A percentile compares a stretch with the other conserved stretches of the same genome.
phyloP scores from a whole-genome alignment of 164 flowering plant genomes.

The Annona squamosa region DNA sequence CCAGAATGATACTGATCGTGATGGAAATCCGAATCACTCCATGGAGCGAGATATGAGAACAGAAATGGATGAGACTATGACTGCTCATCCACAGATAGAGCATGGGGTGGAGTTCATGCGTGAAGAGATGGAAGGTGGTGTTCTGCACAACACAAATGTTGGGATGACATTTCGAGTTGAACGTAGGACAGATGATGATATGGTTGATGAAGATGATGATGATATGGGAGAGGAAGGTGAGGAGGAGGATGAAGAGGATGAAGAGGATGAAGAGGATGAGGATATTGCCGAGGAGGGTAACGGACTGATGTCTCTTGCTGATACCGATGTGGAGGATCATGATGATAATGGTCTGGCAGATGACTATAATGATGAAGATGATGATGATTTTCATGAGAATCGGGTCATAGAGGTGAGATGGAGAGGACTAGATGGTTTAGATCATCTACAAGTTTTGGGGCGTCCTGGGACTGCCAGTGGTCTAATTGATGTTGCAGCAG shows the following conservation, averaged over 20 bases:
- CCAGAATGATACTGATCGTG: conserved; percentile 33
- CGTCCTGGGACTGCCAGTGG: conserved; percentile 67
- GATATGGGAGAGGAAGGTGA: conserved; percentile 82
- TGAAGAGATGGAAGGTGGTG: conserved; percentile 69
- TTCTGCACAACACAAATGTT: conserved; percentile 36
- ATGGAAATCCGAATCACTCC: conserved; percentile 27
- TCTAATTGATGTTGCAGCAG: conserved; percentile 73
- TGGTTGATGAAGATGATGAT: conserved; percentile 81
- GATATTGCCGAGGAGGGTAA: conserved; percentile 87
- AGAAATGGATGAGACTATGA: conserved; percentile 41
- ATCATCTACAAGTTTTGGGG: conserved; percentile 82
- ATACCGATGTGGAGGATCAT: conserved; percentile 89
- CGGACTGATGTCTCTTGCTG: conserved; percentile 81
- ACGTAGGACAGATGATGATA: conserved; percentile 65
- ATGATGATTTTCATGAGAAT: conserved; percentile 86
- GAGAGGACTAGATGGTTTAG: conserved; percentile 87
- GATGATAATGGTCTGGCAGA: conserved; percentile 87
- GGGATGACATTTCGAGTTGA: conserved; percentile 68
- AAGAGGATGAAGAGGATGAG: conserved; percentile 48
- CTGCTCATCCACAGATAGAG: conserved; percentile 34
- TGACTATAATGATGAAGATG: conserved; percentile 88
- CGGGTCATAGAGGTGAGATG: conserved; percentile 84
- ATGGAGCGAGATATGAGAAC: conserved; percentile 52
- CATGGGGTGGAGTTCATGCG: conserved; percentile 58
- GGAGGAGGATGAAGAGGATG: conserved; percentile 63